Base-by-base conservation (phyloP, 345 rosid genomes). In the Excoecaria agallocha region DNA sequence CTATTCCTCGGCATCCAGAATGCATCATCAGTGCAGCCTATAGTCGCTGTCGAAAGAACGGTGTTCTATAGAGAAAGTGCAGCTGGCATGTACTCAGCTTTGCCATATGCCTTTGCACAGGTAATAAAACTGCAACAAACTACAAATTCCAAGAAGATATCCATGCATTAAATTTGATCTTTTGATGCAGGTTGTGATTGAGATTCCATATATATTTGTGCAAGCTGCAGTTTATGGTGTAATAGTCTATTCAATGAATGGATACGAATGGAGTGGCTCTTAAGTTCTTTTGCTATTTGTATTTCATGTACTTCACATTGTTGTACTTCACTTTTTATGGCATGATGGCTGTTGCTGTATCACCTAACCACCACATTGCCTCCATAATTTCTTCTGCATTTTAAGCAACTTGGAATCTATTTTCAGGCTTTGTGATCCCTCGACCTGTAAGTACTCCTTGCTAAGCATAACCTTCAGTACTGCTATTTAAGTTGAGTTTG, bases 51-150 rank as follows among this genome's bases (percentile, higher is more conserved):
- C 0, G 97, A 90, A 72, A 69, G 97, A 37, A 86, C 87, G 0
- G 90, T 92, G 51, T 92, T 88, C 71, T 90, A 90, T 57, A 74
- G 97, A 68, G 95, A 92, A 71, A 78, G 85, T 76, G 95, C 91
- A 17, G 91, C 93, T 5, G 89, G 97, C 70, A 91, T 91, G 94
- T 91, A 89, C 69, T 89, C 97, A 0, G 82, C 88, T 67, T 74
- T 84, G 81, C 90, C 97, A 5, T 90, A 87, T 61, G 97, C 94
- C 70, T 82, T 87, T 70, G 78, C 87, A 73, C 96, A 92, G 86
- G 79, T 76, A 61, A 69, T 30, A 30, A 66, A 62, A 46, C 10
- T 25, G 20, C 3, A 3, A 37, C 12, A 3, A 6, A 20, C 15
- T 58, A 58, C 37, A 22, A 58, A 58, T 6, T 50, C 16, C 7